A percentile compares a stretch with the other conserved stretches of the same genome.
These are phyloP conservation scores for Fusarium sp. DNA, from an alignment of 2,329 filamentous ascomycete species.

Conservation along the genomic window DNA sequence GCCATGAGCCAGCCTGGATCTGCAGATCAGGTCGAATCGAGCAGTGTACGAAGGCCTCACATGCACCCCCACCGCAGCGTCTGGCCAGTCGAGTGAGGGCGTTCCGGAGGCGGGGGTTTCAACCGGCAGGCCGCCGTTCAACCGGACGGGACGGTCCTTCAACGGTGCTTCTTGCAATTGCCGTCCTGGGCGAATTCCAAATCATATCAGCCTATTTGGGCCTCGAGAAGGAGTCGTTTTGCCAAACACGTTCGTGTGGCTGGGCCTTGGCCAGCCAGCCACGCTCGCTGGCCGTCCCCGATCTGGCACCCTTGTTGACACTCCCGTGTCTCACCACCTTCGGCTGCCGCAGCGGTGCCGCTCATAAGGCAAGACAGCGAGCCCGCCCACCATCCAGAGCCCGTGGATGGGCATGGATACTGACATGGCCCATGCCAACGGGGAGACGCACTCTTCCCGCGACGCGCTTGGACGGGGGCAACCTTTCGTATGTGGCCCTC, in stretches of 20 bases:
- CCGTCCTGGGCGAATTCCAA: conserved; percentile 15
- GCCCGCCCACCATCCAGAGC: neutral
- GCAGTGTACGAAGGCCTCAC: conserved; percentile 14
- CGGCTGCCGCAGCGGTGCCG: conserved; percentile 30
- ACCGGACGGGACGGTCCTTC: conserved; percentile 21
- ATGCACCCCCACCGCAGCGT: conserved; percentile 20
- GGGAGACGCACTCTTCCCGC: conserved; percentile 25
- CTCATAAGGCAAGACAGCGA: conserved; percentile 45
- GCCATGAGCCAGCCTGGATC: conserved; percentile 31
- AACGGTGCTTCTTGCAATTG: conserved; percentile 3
- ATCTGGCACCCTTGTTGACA: conserved; percentile 50
- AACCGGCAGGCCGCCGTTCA: conserved; percentile 2
- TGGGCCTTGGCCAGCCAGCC: conserved; percentile 15
- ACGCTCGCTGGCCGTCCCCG: conserved; percentile 19
- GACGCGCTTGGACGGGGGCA: conserved; percentile 16
- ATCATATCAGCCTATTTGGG: conserved; percentile 4
- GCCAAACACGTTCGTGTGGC: conserved; percentile 18
- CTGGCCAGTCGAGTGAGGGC: neutral
- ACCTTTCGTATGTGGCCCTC: conserved; percentile 12
- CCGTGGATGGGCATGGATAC: conserved; percentile 4
- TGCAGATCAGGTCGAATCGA: conserved; percentile 37
- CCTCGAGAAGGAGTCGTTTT: conserved; percentile 3
- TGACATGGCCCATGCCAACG: conserved; percentile 26
- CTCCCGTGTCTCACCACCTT: conserved; percentile 50
- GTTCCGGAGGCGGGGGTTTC: neutral